Base-by-base conservation (phyloP, 2,329 filamentous ascomycete species). In the Fusarium duplospermum region DNA sequence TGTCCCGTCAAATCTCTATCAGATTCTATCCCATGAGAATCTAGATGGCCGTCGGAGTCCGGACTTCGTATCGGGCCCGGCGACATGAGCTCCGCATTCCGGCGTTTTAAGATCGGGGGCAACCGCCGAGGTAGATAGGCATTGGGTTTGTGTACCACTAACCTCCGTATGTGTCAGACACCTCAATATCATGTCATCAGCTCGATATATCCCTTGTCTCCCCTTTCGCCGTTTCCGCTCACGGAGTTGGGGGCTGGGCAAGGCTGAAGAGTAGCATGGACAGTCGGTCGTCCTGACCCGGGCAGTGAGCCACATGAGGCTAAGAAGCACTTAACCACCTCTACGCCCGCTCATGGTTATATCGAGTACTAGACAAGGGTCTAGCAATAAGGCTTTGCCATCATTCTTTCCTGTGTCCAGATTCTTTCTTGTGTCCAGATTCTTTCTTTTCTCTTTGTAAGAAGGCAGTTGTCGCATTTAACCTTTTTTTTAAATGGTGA, bases 41-140 rank as follows among this genome's bases (percentile, higher is more conserved):
- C 24, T 16, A n/a, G 20, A 36, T 50, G 24, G 20, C 11, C 40
- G 33, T 50, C 67, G 67, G 63, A 33, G 40, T 67, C 59, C 60
- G 67, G 66, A 67, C 42, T 64, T 58, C 47, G 22, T 29, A 42
- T 42, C 20, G n/a, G 59, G 62, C 66, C 58, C 24, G 47, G 67
- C 45, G 45, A 58, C 11, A 29, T 40, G n/a, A 45, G 20, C 57
- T 62, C 70, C 57, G 61, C 36, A 7, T 42, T 38, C 70, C 67
- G 47, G 70, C 36, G 22, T 52, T 52, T 16, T 14, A n/a, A 42
- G 42, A 29, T 54, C 42, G 54, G 18, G 13, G 16, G 40, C 35
- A 20, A 59, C 18, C 57, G 24, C 35, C 14, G 35, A 29, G 22
- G 22, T 27, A 38, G 18, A 20, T 27, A 29, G 14, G 22, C 22